Base-by-base conservation (phyloP, 148 eudicot genomes). In the Mesembryanthemum crystallinum region DNA sequence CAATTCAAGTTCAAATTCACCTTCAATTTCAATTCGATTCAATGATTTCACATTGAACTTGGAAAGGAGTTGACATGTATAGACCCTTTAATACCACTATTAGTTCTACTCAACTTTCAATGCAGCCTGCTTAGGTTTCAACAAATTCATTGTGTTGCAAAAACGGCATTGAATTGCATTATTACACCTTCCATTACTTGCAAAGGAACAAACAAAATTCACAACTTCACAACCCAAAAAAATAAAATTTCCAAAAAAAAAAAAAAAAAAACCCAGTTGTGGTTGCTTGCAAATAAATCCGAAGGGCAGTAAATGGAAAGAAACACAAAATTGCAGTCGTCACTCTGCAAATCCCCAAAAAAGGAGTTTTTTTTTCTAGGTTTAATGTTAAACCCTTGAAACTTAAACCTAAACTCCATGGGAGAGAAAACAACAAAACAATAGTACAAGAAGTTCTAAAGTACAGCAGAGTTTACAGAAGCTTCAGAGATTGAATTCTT, bases 381-480 rank as follows among this genome's bases (percentile, higher is more conserved):
- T 27, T 57, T 21, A 57, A 57, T 8, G 11, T 23, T n/a, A 18
- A 57, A 54, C 18, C 7, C 18, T 23, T 20, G n/a, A n/a, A n/a
- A n/a, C 18, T 54, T 2, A 54, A 54, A 54, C 58, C 13, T 13
- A 47, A 47, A 18, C 10, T 43, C 49, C 49, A 4, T 43, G 49
- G 12, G 13, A 52, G 11, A 3, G n/a, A 54, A 17, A 49, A 9
- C 8, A 4, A 49, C 15, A 49, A 17, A 0, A 15, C 7, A 52
- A 17, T 17, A 9, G 5, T 47, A 20, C 21, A 17, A 18, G n/a
- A n/a, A n/a, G n/a, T n/a, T n/a, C n/a, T 0, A 39, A 66, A 66
- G 69, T 66, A 66, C 69, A 66, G 47, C 28, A 66, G 69, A 39
- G 7, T 66, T 66, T 39, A 23, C 5, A 37, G 27, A 37, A 33